A percentile compares a stretch with the other conserved stretches of the same genome.
Evolutionary conservation across 495 filamentous ascomycete genomes (phyloP).

Genomic region (Pyrenula massariospora): DNA sequence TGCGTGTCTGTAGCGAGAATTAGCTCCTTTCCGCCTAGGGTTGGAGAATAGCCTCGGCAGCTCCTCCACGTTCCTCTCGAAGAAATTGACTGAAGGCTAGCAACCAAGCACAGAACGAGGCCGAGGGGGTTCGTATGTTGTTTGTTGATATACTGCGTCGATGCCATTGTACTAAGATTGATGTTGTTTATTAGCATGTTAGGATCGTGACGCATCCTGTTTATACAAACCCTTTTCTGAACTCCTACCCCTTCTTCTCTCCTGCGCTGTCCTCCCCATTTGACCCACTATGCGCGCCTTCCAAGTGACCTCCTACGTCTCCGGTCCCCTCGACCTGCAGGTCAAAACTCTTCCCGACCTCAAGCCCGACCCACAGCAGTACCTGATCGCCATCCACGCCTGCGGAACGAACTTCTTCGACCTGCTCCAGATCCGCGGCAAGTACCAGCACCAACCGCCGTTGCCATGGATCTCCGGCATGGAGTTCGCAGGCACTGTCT

Average conservation of each 20-base stretch:
- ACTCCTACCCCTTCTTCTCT: not conserved
- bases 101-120: no score
- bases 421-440: constrained; percentile 77
- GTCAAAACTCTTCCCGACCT: constrained; percentile 65
- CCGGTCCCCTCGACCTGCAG: constrained; percentile 71
- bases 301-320: constrained; percentile 69
- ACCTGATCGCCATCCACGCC: constrained; percentile 81
- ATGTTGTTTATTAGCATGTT: no score
- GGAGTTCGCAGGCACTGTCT: constrained; percentile 75
- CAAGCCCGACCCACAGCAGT: constrained; percentile 55
- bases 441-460: constrained; percentile 54
- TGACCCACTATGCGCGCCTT: constrained; percentile 60
- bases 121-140: no score
- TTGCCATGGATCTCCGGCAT: constrained; percentile 81
- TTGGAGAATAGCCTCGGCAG: no score
- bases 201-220: no score
- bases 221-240: no score
- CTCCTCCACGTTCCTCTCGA: no score
- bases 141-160: no score
- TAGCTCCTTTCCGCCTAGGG: no score
- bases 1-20: no score
- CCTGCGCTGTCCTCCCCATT: not conserved
- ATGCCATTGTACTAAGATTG: no score
- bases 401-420: constrained; percentile 94
- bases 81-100: no score